These are phyloP conservation scores for Euphorbia celastroides DNA, from an alignment of 441 rosid species.

Conservation along the genomic window DNA sequence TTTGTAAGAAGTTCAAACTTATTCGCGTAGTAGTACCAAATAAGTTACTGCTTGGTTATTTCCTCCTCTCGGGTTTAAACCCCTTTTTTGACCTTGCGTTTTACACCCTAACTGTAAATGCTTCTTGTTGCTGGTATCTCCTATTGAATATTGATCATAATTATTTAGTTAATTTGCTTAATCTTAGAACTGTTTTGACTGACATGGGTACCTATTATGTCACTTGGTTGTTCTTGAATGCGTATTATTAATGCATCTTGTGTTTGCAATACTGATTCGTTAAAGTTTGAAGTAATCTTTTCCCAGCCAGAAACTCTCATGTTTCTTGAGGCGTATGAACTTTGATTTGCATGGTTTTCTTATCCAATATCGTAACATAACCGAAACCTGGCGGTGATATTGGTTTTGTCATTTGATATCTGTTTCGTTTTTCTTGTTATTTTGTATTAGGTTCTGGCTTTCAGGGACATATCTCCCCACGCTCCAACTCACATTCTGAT, in stretches of 20 bases:
- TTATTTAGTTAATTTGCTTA: no score
- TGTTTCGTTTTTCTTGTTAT: background rate
- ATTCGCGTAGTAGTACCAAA: no score
- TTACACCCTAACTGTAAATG: background rate
- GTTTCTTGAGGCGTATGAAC: background rate
- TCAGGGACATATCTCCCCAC: constrained; percentile 73
- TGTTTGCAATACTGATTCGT: no score
- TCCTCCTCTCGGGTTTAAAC: no score
- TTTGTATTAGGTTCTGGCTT: constrained; percentile 65
- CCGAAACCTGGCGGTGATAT: background rate
- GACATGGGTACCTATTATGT: no score
- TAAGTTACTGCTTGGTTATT: no score
- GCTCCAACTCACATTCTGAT: constrained; percentile 79
- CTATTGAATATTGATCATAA: background rate
- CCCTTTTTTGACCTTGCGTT: no score
- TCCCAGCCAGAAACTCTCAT: background rate
- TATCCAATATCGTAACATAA: background rate
- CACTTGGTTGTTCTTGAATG: no score
- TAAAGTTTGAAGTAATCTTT: no score
- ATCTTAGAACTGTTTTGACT: no score
- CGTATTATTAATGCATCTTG: no score
- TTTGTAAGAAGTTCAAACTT: no score
- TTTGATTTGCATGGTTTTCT: background rate
- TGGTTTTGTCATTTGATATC: background rate
- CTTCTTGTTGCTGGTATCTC: background rate